Percentiles rank a stretch among this genome's conserved stretches.
phyloP scores from a whole-genome alignment of 2,329 filamentous ascomycete genomes.

The Scedosporium boydii region DNA sequence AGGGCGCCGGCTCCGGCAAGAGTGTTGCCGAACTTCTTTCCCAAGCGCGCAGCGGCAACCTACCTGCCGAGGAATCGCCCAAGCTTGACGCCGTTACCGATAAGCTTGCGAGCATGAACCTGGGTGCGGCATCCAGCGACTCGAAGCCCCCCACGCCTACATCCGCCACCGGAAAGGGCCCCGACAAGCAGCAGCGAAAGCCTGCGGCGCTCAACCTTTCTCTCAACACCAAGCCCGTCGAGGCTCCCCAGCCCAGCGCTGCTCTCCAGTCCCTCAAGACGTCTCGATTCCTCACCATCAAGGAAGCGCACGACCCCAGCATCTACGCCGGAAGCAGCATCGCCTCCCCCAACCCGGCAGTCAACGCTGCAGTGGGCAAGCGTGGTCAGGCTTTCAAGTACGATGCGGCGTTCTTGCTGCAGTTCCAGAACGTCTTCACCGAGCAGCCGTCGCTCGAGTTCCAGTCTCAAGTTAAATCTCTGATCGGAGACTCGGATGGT shows the following conservation, averaged over 20 bases:
- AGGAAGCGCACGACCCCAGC: constrained; percentile 28
- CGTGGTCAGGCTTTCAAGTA: constrained; percentile 86
- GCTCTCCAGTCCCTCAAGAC: constrained; percentile 90
- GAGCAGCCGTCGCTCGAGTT: constrained; percentile 95
- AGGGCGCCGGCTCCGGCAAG: constrained; percentile 38
- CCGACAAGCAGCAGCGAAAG: constrained; percentile 59
- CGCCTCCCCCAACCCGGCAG: constrained; percentile 79
- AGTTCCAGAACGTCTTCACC: constrained; percentile 93
- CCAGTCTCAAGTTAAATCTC: constrained; percentile 79
- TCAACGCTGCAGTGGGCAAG: constrained; percentile 71
- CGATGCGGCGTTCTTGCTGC: constrained; percentile 87
- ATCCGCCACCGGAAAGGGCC: constrained; percentile 36
- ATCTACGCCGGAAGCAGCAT: constrained; percentile 41
- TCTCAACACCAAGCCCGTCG: constrained; percentile 71
- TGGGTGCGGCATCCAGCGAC: constrained; percentile 24
- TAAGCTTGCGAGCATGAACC: constrained; percentile 43
- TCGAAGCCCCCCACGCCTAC: constrained; percentile 30
- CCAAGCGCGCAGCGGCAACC: neutral
- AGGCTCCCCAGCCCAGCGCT: constrained; percentile 86
- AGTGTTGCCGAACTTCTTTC: constrained; percentile 40
- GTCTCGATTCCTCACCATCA: constrained; percentile 75
- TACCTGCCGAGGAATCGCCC: neutral
- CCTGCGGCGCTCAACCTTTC: constrained; percentile 83
- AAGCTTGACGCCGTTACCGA: constrained; percentile 28
- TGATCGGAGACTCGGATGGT: constrained; percentile 56